Conservation (phyloP, 2,329 filamentous ascomycete species). For the Aspergillus chevalieri region DNA sequence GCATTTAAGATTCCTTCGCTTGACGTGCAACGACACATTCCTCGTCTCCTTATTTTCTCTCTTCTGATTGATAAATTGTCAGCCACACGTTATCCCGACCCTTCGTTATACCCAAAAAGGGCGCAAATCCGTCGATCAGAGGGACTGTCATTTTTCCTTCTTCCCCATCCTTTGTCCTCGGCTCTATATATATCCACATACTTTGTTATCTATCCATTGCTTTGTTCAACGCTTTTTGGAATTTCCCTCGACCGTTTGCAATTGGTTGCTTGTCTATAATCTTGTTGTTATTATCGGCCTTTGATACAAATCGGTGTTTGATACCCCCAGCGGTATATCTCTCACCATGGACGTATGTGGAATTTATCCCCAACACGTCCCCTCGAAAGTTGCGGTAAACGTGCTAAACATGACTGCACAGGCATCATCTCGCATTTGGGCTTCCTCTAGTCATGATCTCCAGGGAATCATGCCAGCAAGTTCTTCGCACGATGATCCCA, state of each 20-base stretch:
- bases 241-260: neutral
- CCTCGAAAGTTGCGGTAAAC: neutral
- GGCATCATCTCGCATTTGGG: neutral
- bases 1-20: too few relatives aligned
- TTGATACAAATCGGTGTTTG: too few relatives aligned
- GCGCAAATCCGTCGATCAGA: neutral
- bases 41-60: too few relatives aligned
- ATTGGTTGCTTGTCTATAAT: neutral
- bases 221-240: neutral
- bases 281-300: neutral
- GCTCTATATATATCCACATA: too few relatives aligned
- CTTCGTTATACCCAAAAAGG: neutral
- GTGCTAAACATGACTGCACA: neutral
- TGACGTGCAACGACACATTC: too few relatives aligned
- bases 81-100: neutral
- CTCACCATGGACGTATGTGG: neutral
- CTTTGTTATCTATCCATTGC: too few relatives aligned
- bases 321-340: neutral
- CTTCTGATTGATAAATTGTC: too few relatives aligned
- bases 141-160: too few relatives aligned
- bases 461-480: slow-evolving; percentile 25
- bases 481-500: slow-evolving; percentile 6
- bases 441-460: slow-evolving; percentile 20
- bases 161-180: too few relatives aligned
- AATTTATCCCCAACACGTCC: neutral